Conservation (phyloP, 345 rosid species). For the Raphanus raphanistrum region DNA sequence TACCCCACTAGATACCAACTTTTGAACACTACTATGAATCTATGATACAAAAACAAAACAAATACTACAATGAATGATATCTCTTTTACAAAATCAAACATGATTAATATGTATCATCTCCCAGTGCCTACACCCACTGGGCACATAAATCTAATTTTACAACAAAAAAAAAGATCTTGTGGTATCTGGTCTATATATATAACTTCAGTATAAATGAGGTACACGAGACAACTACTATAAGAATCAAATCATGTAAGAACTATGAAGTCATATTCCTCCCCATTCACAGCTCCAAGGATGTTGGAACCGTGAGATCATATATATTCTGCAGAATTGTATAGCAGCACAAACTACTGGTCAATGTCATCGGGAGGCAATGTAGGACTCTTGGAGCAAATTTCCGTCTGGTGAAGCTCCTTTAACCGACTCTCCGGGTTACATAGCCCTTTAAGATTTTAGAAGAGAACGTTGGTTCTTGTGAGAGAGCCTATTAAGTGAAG, state of each 20-base stretch:
- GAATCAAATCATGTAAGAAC: slow-evolving; percentile 33
- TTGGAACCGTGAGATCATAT: slow-evolving; percentile 35
- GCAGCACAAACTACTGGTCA: slow-evolving; percentile 28
- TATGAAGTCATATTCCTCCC: slow-evolving; percentile 32
- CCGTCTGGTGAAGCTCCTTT: slow-evolving; percentile 63
- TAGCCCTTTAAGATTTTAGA: slow-evolving; percentile 50
- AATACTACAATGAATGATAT: slow-evolving; percentile 21
- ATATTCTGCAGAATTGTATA: slow-evolving; percentile 14
- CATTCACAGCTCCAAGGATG: slow-evolving; percentile 31
- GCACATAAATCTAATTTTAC: slow-evolving; percentile 21
- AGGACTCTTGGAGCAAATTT: slow-evolving; percentile 77
- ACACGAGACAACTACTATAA: slow-evolving; percentile 18
- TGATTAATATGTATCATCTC: slow-evolving; percentile 12
- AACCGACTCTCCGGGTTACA: slow-evolving; percentile 63
- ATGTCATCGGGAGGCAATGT: slow-evolving; percentile 60
- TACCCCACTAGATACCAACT: too few relatives aligned
- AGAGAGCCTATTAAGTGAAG: neutral
- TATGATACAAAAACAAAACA: slow-evolving; percentile 8
- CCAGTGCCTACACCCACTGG: neutral
- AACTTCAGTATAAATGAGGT: slow-evolving; percentile 27
- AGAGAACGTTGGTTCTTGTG: neutral
- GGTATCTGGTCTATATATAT: slow-evolving; percentile 24
- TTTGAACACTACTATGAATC: neutral
- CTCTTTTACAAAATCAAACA: slow-evolving; percentile 28
- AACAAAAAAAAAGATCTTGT: slow-evolving; percentile 26